Conservation (phyloP, 768 basidiomycete genomes). For the Phaeotremella skinneri region DNA sequence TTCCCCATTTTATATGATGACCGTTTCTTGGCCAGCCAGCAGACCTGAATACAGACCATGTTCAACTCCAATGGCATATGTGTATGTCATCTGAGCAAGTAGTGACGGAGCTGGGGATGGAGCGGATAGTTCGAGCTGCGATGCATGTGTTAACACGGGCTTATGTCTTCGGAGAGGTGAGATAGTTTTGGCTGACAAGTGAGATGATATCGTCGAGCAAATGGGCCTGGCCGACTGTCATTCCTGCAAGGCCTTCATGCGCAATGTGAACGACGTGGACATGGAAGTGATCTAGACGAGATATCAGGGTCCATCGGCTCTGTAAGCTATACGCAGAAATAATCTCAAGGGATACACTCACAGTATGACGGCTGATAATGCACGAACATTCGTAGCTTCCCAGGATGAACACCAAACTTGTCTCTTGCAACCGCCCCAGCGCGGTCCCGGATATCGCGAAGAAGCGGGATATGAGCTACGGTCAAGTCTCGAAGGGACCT, state of each 20-base stretch:
- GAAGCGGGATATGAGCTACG: conserved; percentile 62
- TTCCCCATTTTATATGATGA: too few relatives aligned
- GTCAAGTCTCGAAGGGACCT: conserved; percentile 74
- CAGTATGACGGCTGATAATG: conserved; percentile 98
- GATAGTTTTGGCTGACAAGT: conserved; percentile 57
- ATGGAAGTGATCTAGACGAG: conserved; percentile 79
- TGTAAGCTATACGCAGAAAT: too few relatives aligned
- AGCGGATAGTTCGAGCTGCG: conserved; percentile 63
- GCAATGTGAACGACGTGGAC: conserved; percentile 84
- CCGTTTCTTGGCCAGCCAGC: neutral
- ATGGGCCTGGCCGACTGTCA: conserved; percentile 86
- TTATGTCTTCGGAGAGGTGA: neutral
- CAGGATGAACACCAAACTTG: conserved; percentile 65
- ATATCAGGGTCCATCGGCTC: neutral
- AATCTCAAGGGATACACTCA: too few relatives aligned
- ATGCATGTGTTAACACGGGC: neutral
- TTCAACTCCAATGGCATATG: conserved; percentile 78
- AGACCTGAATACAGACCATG: conserved; percentile 62
- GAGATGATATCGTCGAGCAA: conserved; percentile 88
- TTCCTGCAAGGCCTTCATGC: conserved; percentile 64
- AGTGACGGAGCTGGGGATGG: conserved; percentile 57
- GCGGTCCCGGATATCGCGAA: conserved; percentile 64
- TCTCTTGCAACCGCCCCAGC: conserved; percentile 59
- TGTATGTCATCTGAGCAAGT: conserved; percentile 70
- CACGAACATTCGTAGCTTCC: conserved; percentile 72